phyloP scores from a whole-genome alignment of 1,139 yeast species.

The Pichiaceae sp. region DNA sequence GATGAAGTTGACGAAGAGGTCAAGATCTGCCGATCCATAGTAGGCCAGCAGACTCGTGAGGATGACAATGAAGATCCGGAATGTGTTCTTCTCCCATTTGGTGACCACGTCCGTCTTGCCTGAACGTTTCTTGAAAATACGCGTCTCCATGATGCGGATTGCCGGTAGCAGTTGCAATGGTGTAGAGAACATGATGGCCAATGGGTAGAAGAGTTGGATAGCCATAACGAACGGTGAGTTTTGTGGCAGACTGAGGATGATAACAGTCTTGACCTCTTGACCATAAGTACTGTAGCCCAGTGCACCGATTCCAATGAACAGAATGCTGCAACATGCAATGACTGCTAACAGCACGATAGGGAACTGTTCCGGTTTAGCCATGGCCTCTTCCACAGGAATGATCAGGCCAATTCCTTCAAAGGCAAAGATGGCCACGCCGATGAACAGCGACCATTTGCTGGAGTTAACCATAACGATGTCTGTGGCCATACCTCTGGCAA shows the following conservation, averaged over 20 bases:
- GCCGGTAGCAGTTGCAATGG: constrained; percentile 77
- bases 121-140: constrained; percentile 42
- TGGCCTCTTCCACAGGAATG: constrained; percentile 69
- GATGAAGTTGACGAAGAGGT: constrained; percentile 64
- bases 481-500: constrained; percentile 36
- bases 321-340: constrained; percentile 47
- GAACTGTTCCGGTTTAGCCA: constrained; percentile 65
- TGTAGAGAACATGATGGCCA: constrained; percentile 67
- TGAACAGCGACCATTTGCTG: constrained; percentile 62
- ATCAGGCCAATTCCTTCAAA: constrained; percentile 77
- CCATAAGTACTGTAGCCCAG: constrained; percentile 70
- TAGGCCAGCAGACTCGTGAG: constrained; percentile 46
- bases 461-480: constrained; percentile 41
- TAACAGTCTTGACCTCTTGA: constrained; percentile 55
- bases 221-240: constrained; percentile 51
- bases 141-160: constrained; percentile 58
- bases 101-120: constrained; percentile 46
- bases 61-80: constrained; percentile 45
- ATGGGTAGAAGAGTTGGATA: constrained; percentile 59
- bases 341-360: constrained; percentile 56
- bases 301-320: constrained; percentile 56
- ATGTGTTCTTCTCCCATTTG: constrained; percentile 61
- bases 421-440: constrained; percentile 76
- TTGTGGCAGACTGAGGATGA: constrained; percentile 65
- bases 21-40: constrained; percentile 59